Base-by-base conservation (phyloP, 352 stramenopile species). In the Elongisporangium senticosum region DNA sequence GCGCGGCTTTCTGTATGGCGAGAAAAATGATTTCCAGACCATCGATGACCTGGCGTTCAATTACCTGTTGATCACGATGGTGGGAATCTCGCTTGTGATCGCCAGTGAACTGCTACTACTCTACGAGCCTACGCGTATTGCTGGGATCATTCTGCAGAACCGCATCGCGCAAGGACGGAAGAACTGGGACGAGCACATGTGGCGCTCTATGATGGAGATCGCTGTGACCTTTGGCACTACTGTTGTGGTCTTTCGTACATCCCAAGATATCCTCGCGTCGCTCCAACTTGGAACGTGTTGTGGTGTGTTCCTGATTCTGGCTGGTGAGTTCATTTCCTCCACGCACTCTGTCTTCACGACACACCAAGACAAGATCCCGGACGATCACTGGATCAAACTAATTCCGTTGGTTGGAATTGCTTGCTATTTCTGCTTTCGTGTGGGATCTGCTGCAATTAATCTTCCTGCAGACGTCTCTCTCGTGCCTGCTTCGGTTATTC, bases 381-480 rank as follows among this genome's bases (percentile, higher is more conserved):
- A 67, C 8, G 79, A 92, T 28, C 79, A 94, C 64, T 94, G 80
- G 82, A 74, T 92, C 43, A 94, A 94, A 60, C 51, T 92, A 11
- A 63, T 86, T 26, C 82, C 84, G 3, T 53, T 86, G 23, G 63
- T 79, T 8, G 75, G 84, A 19, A 88, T 88, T 74, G 71, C 87
- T 61, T 49, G 82, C 10, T 89, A 80, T 49, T 86, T 88, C 51
- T 61, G 67, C 48, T 67, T 62, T n/a, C 80, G 83, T 71, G 70
- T 88, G 7, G 76, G 79, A 53, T 62, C 57, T 8, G 77, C 70
- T 0, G 65, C 74, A 7, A 63, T 87, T 49, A 67, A 73, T 15
- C 67, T 84, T 40, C 58, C 79, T 39, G 63, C 65, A 76, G 33
- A 39, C 63, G 43, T 58, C 79, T 14, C 67, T 91, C 33, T 64